phyloP scores from a whole-genome alignment of 2,329 filamentous ascomycete species.

The Colletotrichum liaoningense region DNA sequence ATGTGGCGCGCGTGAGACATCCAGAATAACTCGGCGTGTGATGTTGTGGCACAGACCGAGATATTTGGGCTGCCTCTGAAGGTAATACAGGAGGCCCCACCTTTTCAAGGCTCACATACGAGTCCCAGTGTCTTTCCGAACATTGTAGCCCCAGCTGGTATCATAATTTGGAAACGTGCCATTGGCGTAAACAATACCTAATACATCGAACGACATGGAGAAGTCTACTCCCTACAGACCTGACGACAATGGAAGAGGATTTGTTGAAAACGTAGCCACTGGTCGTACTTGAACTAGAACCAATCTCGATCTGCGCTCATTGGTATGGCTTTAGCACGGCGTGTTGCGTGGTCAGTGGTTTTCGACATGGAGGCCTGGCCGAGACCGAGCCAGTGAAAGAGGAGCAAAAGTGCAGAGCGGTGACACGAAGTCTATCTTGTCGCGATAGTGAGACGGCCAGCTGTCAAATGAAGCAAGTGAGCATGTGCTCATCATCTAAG shows the following conservation, averaged over 20 bases:
- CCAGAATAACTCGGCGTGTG: neutral
- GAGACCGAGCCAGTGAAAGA: conserved; percentile 15
- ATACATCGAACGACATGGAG: neutral
- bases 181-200: neutral
- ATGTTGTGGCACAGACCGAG: neutral
- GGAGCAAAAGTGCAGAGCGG: neutral
- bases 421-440: conserved; percentile 23
- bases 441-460: conserved; percentile 13
- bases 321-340: conserved; percentile 8
- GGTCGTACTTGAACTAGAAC: neutral
- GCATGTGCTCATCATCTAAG: conserved; percentile 22
- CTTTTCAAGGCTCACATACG: neutral
- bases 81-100: neutral
- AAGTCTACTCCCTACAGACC: neutral
- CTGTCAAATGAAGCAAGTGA: conserved; percentile 28
- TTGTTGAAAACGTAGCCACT: neutral
- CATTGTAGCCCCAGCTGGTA: neutral
- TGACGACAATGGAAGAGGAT: neutral
- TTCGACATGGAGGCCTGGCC: conserved; percentile 6
- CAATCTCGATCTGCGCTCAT: conserved; percentile 3
- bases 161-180: neutral
- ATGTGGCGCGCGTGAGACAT: neutral
- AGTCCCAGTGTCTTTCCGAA: neutral
- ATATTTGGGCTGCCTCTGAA: neutral
- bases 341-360: neutral